These are phyloP conservation scores for Spathaspora girioi DNA, from an alignment of 805 yeast species.

Conservation along the genomic window DNA sequence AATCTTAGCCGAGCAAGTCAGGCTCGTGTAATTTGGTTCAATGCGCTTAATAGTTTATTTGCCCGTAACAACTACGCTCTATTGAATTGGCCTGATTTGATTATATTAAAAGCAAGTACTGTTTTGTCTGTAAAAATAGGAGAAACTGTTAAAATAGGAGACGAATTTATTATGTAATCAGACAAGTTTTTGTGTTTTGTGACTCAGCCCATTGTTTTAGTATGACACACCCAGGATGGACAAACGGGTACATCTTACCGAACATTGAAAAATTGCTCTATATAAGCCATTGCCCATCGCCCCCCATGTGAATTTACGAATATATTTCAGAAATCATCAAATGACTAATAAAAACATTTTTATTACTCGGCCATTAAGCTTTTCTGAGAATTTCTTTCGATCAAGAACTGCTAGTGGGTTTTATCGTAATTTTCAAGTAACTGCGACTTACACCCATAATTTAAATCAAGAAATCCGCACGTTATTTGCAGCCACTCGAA, in stretches of 20 bases:
- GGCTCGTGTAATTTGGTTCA: no score
- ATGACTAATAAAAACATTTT: background rate
- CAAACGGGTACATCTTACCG: background rate
- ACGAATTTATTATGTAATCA: background rate
- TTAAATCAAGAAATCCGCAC: slow-evolving; percentile 11
- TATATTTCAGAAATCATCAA: background rate
- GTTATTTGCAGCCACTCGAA: slow-evolving; percentile 25
- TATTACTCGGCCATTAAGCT: slow-evolving; percentile 23
- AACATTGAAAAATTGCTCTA: background rate
- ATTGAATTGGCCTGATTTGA: no score
- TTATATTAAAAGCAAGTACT: no score
- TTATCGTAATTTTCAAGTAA: slow-evolving; percentile 31
- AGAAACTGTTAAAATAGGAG: background rate
- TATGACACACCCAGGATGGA: background rate
- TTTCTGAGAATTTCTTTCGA: slow-evolving; percentile 31
- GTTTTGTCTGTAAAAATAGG: no score
- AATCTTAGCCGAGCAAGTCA: no score
- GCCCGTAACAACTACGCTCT: no score
- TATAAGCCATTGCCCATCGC: background rate
- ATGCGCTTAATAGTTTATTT: no score
- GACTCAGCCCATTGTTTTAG: background rate
- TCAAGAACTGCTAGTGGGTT: slow-evolving; percentile 25
- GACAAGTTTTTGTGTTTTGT: background rate
- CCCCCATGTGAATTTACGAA: background rate
- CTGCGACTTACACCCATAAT: slow-evolving; percentile 25